Conservation (phyloP, 495 filamentous ascomycete genomes). For the Aspergillus funiculosus region DNA sequence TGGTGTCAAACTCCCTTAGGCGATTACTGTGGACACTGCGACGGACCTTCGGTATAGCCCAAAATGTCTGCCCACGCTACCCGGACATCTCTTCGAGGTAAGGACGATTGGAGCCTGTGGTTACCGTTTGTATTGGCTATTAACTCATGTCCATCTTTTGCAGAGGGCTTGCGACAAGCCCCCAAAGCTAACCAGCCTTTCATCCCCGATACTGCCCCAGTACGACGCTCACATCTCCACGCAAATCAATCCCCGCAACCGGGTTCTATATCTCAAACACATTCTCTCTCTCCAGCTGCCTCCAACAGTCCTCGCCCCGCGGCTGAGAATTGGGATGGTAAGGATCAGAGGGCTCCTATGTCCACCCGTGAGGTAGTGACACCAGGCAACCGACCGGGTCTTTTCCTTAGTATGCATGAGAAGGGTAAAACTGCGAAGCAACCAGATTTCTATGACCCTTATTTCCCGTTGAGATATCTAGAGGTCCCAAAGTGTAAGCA, state of each 20-base stretch:
- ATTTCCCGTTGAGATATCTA: slow-evolving; percentile 37
- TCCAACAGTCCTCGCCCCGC: slow-evolving; percentile 26
- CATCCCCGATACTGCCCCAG: slow-evolving; percentile 40
- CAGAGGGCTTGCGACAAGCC: slow-evolving; percentile 45
- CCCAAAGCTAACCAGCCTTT: slow-evolving; percentile 46
- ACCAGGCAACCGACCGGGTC: slow-evolving; percentile 38
- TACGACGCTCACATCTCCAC: slow-evolving; percentile 35
- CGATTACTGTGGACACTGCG: not conserved
- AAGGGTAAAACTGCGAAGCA: slow-evolving; percentile 30
- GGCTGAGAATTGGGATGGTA: slow-evolving; percentile 37
- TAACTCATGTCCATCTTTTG: slow-evolving; percentile 5
- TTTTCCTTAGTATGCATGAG: slow-evolving; percentile 27
- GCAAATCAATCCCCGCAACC: slow-evolving; percentile 35
- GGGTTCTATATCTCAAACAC: slow-evolving; percentile 20
- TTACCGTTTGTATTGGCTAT: not conserved
- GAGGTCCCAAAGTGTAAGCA: slow-evolving; percentile 41
- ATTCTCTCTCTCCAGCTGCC: slow-evolving; percentile 29
- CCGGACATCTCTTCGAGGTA: slow-evolving; percentile 28
- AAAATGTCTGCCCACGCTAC: slow-evolving; percentile 25
- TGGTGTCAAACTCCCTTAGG: not conserved
- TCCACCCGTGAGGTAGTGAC: slow-evolving; percentile 40
- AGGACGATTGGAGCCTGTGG: not conserved
- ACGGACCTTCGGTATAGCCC: slow-evolving; percentile 2
- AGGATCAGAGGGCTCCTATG: slow-evolving; percentile 36
- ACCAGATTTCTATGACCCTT: slow-evolving; percentile 41